Base-by-base conservation (phyloP, 495 filamentous ascomycete genomes). In the Penicillium fimorum region DNA sequence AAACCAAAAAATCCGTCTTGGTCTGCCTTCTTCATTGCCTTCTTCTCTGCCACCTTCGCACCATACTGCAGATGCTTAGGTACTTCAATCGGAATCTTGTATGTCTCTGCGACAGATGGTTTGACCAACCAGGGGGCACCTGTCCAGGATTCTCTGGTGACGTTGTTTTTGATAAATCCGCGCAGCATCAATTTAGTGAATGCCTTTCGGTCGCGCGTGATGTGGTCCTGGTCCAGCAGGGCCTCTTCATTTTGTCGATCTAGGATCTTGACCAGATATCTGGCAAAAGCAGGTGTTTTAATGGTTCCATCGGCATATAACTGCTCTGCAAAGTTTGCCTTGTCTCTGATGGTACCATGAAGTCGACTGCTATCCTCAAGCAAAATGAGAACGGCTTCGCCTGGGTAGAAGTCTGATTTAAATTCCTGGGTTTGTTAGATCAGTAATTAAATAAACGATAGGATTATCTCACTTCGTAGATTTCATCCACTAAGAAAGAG, bases 111-210 rank as follows among this genome's bases (percentile, higher is more conserved):
- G 45, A 96, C 84, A 47, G 88, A 83, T 18, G 87, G 81, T 72
- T 96, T 97, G 20, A 97, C 92, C 35, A 96, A 69, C 94, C 94
- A 99, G 10, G 95, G 95, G 0, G 94, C 94, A 5, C 93, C 92
- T 42, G 82, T 89, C 93, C 93, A 97, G 0, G 92, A 82, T 62
- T 97, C 95, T 55, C 92, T 79, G 12, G 87, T 90, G 13, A 96
- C 87, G 7, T 91, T 94, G 72, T 96, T 92, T 65, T 96, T 96
- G 55, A 99, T 90, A 58, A 97, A 97, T 3, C 91, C 88, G 29
- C 92, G 86, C 49, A 99, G 77, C 70, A 96, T 90, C 44, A 92
- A 86, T 73, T 99, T 99, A 38, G 93, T 96, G 71, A 97, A 99
- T 5, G 90, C 84, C 63, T 92, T 96, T 25, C 91, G 86, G 62